phyloP scores from a whole-genome alignment of 78 protist species.

The Dictyostelium brefeldianum region DNA sequence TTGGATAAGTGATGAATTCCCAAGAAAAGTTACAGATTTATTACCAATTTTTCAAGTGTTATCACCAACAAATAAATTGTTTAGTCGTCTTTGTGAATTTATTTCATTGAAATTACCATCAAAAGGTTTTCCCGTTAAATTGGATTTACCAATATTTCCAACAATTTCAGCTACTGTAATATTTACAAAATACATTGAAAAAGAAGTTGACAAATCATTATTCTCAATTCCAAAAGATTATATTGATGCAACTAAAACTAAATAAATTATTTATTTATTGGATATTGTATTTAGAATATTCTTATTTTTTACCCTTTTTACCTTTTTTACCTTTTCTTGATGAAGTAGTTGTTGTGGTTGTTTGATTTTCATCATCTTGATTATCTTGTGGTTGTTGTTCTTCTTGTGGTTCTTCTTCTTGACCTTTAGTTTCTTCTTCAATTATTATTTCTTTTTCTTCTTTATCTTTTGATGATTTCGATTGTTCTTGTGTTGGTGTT shows the following conservation, averaged over 20 bases:
- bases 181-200: conserved; percentile 59
- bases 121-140: conserved; percentile 72
- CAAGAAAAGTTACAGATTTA: conserved; percentile 60
- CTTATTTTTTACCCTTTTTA: not conserved
- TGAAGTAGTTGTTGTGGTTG: not conserved
- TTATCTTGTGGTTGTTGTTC: not conserved
- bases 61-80: conserved; percentile 63
- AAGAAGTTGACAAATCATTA: conserved; percentile 1
- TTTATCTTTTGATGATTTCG: not conserved
- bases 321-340: not conserved
- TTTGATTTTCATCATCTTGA: not conserved
- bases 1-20: conserved; percentile 60
- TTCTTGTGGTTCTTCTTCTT: not conserved
- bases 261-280: not conserved
- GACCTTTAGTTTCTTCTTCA: not conserved
- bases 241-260: not conserved
- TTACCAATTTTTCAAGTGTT: conserved; percentile 68
- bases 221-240: not conserved
- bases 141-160: conserved; percentile 68
- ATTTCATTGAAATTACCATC: conserved; percentile 62
- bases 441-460: not conserved
- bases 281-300: too few species aligned
- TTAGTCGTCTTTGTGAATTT: conserved; percentile 53
- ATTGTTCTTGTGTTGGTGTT: not conserved
- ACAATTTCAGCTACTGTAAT: conserved; percentile 76